A percentile compares a stretch with the other conserved stretches of the same genome.
Conservation (phyloP, 164 flowering plant species). For the Magnolia officinalis region DNA sequence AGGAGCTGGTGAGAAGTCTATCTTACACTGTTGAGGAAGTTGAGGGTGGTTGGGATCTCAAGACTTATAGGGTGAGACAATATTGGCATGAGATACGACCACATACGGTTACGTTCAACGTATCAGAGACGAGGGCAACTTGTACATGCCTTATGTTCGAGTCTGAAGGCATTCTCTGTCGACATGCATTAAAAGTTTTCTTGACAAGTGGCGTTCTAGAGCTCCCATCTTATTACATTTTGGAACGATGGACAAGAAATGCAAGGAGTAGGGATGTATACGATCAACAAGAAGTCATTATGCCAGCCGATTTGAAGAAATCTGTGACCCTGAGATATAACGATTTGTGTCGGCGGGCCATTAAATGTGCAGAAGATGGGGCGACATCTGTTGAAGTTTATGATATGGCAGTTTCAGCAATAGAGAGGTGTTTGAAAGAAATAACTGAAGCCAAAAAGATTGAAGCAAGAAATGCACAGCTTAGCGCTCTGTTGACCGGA, state of each 20-base stretch:
- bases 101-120: constrained; percentile 8
- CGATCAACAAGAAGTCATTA: not conserved
- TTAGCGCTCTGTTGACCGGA: constrained; percentile 6
- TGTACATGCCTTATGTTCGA: constrained; percentile 8
- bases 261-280: constrained; percentile 7
- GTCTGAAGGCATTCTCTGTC: constrained; percentile 8
- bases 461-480: constrained; percentile 11
- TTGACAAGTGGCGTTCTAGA: not conserved
- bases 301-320: constrained; percentile 6
- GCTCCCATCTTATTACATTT: constrained; percentile 9
- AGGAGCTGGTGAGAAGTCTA: constrained; percentile 3
- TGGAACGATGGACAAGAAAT: constrained; percentile 10
- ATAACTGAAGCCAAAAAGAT: constrained; percentile 5
- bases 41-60: not conserved
- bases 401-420: not conserved
- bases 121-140: not conserved
- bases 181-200: constrained; percentile 15
- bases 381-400: constrained; percentile 7
- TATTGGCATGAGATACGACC: not conserved
- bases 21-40: not conserved
- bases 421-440: constrained; percentile 8
- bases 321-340: constrained; percentile 6
- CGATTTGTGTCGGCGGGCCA: constrained; percentile 10
- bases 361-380: constrained; percentile 11
- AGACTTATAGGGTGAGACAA: constrained; percentile 5